Base-by-base conservation (phyloP, 345 rosid species). In the Eutrema heterophyllum region DNA sequence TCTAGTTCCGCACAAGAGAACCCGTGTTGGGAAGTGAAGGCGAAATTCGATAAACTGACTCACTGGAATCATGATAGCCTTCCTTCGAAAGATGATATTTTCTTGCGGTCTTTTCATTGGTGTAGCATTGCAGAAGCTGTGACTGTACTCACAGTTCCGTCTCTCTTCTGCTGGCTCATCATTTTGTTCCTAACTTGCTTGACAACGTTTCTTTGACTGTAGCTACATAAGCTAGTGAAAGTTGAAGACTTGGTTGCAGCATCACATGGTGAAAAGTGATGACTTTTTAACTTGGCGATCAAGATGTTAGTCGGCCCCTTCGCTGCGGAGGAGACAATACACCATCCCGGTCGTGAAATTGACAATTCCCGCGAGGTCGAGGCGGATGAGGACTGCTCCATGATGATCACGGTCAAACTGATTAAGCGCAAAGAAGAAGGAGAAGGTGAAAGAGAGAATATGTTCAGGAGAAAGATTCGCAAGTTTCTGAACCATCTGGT, bases 31-130 rank as follows among this genome's bases (percentile, higher is more conserved):
- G 89, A 95, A 74, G 78, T 24, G 61, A 88, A 81, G 69, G 99
- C 97, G 0, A 86, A 78, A 63, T 95, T 92, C 61, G 86, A 84
- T 64, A 84, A 86, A 38, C 49, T 92, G 64, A 83, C 96, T 6
- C 90, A 86, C 74, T 95, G 99, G 99, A 95, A 95, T 83, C 92
- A 87, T 46, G 97, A 92, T 67, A 75, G 9, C 62, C 68, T 82
- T 67, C 99, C 97, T 70, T 88, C 97, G 9, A 83, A 83, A 72
- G 88, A 89, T 14, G 99, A 95, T 80, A 77, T 84, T 7, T 77
- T 95, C 58, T 16, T 83, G 50, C 93, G 97, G 11, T 82, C 90
- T 57, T 84, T 92, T 48, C 97, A 88, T 41, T 87, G 90, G 92
- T 80, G 88, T 32, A 50, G 82, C 44, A 83, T 90, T 72, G 89